Percentiles rank a stretch among this genome's conserved stretches.
These are phyloP conservation scores for Diplotaxis tenuifolia DNA, from an alignment of 345 rosid species.

Conservation along the genomic window DNA sequence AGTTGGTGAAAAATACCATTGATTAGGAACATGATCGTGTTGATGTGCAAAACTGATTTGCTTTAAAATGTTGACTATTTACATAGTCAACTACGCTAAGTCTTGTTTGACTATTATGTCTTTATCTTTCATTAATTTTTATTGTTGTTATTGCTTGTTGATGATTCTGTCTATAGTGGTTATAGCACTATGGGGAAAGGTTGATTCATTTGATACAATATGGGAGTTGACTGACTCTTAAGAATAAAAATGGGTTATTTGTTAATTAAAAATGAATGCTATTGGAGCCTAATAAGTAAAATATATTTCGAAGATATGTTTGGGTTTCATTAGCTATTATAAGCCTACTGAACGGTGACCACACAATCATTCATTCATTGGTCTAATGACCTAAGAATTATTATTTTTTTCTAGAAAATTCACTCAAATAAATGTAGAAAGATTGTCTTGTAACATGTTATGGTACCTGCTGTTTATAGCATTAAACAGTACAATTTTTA, in stretches of 20 bases:
- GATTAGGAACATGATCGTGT: background rate
- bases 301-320: conserved; percentile 9
- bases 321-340: background rate
- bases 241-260: background rate
- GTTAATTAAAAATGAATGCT: background rate
- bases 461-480: background rate
- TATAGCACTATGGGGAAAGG: conserved; percentile 15
- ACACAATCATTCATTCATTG: conserved; percentile 1
- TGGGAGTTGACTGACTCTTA: conserved; percentile 25
- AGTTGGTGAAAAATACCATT: background rate
- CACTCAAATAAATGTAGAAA: background rate
- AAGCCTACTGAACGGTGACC: conserved; percentile 6
- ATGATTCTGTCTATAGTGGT: conserved; percentile 19
- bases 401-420: background rate
- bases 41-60: background rate
- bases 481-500: background rate
- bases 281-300: conserved; percentile 9
- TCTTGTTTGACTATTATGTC: conserved; percentile 4
- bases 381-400: background rate
- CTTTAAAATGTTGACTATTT: conserved; percentile 5
- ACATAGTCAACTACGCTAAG: background rate
- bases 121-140: background rate
- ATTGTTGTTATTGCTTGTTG: background rate
- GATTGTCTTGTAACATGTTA: background rate
- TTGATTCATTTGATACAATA: conserved; percentile 10